phyloP scores from a whole-genome alignment of 2,329 filamentous ascomycete genomes.

The Diaporthe aspalathi region DNA sequence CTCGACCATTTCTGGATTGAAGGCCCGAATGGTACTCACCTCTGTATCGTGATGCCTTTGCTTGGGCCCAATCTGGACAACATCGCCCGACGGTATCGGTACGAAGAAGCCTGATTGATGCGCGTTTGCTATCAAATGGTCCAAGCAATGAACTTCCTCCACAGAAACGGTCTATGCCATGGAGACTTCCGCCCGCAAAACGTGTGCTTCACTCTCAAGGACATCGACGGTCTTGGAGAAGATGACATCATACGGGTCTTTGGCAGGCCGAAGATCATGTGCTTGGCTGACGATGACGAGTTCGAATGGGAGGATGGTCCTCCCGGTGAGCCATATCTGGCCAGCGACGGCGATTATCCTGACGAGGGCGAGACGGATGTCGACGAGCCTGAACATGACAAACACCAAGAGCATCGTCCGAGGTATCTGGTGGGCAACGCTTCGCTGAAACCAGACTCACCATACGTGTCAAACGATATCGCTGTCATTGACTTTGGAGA shows the following conservation, averaged over 20 bases:
- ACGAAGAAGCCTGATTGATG: neutral
- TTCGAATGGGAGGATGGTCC: neutral
- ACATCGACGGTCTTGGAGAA: neutral
- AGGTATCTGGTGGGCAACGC: neutral
- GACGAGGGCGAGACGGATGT: neutral
- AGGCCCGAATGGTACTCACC: neutral
- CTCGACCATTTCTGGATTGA: neutral
- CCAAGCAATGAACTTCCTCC: neutral
- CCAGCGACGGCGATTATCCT: neutral
- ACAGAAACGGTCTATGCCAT: neutral
- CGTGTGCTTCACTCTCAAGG: neutral
- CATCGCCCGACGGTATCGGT: neutral
- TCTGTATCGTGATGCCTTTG: neutral
- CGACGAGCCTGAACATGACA: neutral
- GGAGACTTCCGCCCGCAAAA: constrained; percentile 1
- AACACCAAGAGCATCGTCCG: neutral
- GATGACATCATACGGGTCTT: neutral
- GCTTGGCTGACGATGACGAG: neutral
- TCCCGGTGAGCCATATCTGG: neutral
- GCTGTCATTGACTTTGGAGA: neutral
- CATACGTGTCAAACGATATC: neutral
- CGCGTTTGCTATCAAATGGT: neutral
- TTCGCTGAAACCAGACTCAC: neutral
- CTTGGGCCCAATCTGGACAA: neutral
- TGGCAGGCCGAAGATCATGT: neutral